These are phyloP conservation scores for Dionaea muscipula DNA, from an alignment of 179 eudicot genomes.

Conservation along the genomic window DNA sequence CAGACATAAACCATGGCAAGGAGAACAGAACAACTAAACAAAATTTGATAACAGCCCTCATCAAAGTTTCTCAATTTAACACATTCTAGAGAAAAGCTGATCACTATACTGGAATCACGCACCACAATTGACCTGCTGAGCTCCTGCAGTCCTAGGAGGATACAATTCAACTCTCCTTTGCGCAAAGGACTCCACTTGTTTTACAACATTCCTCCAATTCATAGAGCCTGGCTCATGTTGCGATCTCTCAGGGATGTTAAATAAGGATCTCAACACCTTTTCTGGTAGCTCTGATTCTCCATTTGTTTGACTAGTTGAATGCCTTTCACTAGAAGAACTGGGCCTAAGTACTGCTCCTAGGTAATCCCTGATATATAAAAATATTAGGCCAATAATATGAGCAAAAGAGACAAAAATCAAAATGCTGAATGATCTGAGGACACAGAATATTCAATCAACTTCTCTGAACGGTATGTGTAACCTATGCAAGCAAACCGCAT, in stretches of 20 bases:
- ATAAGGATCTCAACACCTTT: constrained; percentile 65
- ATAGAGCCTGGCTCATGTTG: constrained; percentile 53
- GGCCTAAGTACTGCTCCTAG: constrained; percentile 41
- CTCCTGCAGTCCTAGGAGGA: constrained; percentile 29
- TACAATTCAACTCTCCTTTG: constrained; percentile 33
- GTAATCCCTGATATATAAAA: constrained; percentile 38
- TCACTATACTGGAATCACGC: constrained; percentile 6
- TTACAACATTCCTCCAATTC: constrained; percentile 82
- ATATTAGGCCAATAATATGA: background rate
- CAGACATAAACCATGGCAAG: background rate
- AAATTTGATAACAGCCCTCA: background rate
- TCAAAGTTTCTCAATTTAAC: background rate
- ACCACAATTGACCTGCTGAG: constrained; percentile 33
- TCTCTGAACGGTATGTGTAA: too few species aligned
- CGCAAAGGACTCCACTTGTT: constrained; percentile 68
- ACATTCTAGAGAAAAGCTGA: background rate
- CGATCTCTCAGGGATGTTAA: constrained; percentile 47
- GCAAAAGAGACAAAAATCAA: background rate
- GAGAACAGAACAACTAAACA: background rate
- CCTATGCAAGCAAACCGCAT: too few species aligned
- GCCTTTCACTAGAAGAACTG: constrained; percentile 21
- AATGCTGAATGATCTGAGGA: too few species aligned
- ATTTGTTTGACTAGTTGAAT: constrained; percentile 16
- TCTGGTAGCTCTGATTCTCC: constrained; percentile 47
- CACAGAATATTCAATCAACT: too few species aligned